Percentiles rank a stretch among this genome's conserved stretches.
Conservation (phyloP, 495 filamentous ascomycete species). For the Haplographium delicatum region DNA sequence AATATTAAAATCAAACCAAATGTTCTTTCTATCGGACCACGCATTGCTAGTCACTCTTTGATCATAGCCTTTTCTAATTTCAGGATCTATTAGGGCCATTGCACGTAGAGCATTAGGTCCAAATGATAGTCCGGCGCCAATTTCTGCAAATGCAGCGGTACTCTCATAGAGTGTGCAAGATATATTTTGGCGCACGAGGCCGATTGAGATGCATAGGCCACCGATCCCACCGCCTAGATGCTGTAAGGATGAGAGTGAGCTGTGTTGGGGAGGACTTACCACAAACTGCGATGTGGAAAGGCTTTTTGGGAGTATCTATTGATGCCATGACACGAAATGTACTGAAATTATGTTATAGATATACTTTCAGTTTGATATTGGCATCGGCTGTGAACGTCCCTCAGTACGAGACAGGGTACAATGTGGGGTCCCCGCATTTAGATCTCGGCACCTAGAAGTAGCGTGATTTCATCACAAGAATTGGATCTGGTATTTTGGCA, state of each 20-base stretch:
- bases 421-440: too few species aligned
- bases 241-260: background rate
- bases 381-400: too few species aligned
- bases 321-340: constrained; percentile 12
- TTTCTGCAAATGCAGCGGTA: constrained; percentile 25
- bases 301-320: constrained; percentile 18
- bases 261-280: constrained; percentile 8
- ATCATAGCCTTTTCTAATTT: constrained; percentile 35
- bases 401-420: too few species aligned
- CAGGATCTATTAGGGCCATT: constrained; percentile 46
- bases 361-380: too few species aligned
- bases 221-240: constrained; percentile 21
- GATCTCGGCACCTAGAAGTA: too few species aligned
- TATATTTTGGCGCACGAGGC: constrained; percentile 23
- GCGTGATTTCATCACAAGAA: too few species aligned
- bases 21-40: constrained; percentile 18
- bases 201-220: constrained; percentile 21
- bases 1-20: constrained; percentile 28
- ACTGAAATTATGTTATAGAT: too few species aligned
- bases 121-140: constrained; percentile 60
- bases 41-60: constrained; percentile 21
- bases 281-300: constrained; percentile 23
- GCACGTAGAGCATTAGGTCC: constrained; percentile 54
- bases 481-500: too few species aligned
- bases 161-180: constrained; percentile 21